Conservation (phyloP, 495 filamentous ascomycete genomes). For the Aspergillus indologenus region DNA sequence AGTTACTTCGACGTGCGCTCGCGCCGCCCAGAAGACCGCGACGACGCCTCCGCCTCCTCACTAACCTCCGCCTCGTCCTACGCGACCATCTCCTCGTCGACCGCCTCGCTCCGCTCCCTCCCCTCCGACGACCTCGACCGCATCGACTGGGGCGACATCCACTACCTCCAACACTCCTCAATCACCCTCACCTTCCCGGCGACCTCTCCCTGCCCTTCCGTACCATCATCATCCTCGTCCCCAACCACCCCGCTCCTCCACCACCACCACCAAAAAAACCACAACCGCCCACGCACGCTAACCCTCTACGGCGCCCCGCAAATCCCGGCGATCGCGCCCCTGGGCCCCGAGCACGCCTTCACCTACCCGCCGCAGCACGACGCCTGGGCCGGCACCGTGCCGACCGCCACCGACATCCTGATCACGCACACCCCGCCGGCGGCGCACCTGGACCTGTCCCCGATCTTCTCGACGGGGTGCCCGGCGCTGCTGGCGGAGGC, state of each 20-base stretch:
- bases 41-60: constrained; percentile 16
- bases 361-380: constrained; percentile 58
- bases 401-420: constrained; percentile 73
- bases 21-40: constrained; percentile 40
- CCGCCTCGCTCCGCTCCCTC: constrained; percentile 42
- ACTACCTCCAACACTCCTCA: constrained; percentile 63
- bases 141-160: constrained; percentile 57
- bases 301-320: constrained; percentile 63
- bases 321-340: constrained; percentile 53
- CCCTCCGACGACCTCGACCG: constrained; percentile 29
- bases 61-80: constrained; percentile 15
- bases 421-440: constrained; percentile 74
- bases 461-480: constrained; percentile 63
- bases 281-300: constrained; percentile 36
- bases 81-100: constrained; percentile 37
- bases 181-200: constrained; percentile 47
- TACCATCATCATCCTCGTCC: constrained; percentile 14
- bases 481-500: constrained; percentile 69
- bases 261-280: constrained; percentile 12
- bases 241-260: constrained; percentile 13
- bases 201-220: not conserved
- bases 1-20: constrained; percentile 67
- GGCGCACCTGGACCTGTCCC: constrained; percentile 70
- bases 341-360: constrained; percentile 63
- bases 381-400: constrained; percentile 66